Conservation (phyloP, 768 basidiomycete species). For the Tylopilus rubrobrunneus region DNA sequence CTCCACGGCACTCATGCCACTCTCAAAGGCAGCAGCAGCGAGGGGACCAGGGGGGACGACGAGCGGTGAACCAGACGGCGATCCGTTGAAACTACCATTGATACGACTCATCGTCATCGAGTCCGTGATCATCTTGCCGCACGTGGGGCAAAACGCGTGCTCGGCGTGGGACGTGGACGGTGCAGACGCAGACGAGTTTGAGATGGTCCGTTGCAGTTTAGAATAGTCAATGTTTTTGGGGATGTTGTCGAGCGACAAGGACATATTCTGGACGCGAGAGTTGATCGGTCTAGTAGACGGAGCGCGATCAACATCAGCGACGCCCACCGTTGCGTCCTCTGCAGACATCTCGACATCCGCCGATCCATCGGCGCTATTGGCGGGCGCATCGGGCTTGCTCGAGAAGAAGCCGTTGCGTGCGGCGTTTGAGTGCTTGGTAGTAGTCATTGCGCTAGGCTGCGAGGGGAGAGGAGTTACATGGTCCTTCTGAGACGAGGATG, state of each 20-base stretch:
- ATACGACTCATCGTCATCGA: no score
- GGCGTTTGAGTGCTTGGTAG: constrained; percentile 14
- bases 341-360: constrained; percentile 29
- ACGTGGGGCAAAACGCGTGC: no score
- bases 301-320: constrained; percentile 20
- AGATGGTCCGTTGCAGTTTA: no score
- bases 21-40: no score
- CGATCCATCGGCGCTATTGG: constrained; percentile 8
- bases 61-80: no score
- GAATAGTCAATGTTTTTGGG: no score
- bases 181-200: no score
- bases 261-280: constrained; percentile 38
- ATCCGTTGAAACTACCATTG: no score
- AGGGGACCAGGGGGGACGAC: no score
- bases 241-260: constrained; percentile 47
- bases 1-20: no score
- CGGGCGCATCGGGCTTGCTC: constrained; percentile 19
- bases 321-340: constrained; percentile 26
- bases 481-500: constrained; percentile 28
- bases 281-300: constrained; percentile 23
- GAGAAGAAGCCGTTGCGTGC: constrained; percentile 21
- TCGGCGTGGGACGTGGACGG: no score
- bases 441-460: constrained; percentile 25
- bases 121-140: no score
- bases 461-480: constrained; percentile 7